phyloP scores from a whole-genome alignment of 352 stramenopile species.

The Pythium guiyangense region DNA sequence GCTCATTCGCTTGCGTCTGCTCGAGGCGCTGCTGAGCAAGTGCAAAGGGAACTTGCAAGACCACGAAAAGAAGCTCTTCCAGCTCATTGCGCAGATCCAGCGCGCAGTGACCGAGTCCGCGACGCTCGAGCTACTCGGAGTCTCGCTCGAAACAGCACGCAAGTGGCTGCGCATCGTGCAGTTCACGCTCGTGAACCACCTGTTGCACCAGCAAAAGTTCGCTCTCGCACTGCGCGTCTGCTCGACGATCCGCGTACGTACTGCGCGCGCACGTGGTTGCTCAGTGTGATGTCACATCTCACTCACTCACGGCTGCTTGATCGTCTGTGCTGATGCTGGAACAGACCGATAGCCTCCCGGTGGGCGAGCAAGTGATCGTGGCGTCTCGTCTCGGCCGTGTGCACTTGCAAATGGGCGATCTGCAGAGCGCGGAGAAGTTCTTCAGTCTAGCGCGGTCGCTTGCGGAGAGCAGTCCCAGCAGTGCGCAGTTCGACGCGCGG shows the following conservation, averaged over 20 bases:
- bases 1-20: constrained; percentile 47
- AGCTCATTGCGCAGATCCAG: constrained; percentile 38
- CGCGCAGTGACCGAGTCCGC: constrained; percentile 19
- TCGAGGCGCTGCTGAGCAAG: constrained; percentile 65
- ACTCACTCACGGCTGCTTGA: no score
- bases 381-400: constrained; percentile 63
- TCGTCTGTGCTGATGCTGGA: neutral
- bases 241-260: constrained; percentile 57
- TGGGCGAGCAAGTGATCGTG: constrained; percentile 40
- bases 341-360: constrained; percentile 32
- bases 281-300: neutral
- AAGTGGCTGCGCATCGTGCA: constrained; percentile 58
- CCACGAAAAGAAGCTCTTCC: constrained; percentile 67
- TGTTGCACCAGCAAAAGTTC: constrained; percentile 75
- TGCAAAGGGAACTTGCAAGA: constrained; percentile 52
- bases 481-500: constrained; percentile 36
- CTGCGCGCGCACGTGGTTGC: neutral
- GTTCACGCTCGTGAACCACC: constrained; percentile 65
- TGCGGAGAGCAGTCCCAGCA: constrained; percentile 18
- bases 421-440: constrained; percentile 47
- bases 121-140: constrained; percentile 24
- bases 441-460: constrained; percentile 41
- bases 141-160: constrained; percentile 23
- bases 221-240: constrained; percentile 55
- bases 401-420: constrained; percentile 70